Base-by-base conservation (phyloP, 2,329 filamentous ascomycete species). In the Scedosporium boydii region DNA sequence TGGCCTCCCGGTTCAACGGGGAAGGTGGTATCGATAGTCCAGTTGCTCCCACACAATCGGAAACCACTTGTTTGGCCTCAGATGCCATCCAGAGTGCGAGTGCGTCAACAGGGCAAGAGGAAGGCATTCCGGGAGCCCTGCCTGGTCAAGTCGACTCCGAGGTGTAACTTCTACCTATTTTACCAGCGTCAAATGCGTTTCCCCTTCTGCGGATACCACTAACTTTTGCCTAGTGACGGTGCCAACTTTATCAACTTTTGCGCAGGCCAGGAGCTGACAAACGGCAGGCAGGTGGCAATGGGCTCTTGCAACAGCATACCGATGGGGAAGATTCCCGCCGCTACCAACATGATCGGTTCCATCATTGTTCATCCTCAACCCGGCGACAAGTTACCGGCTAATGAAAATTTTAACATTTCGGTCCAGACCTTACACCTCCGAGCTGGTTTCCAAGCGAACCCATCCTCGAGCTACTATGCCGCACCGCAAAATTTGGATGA, bases 231-330 rank as follows among this genome's bases (percentile, higher is more conserved):
- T n/a, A 81, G 78, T 53, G 78, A 82, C 64, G 59, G 70, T 18
- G 76, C 76, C 69, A 85, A 85, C 73, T 85, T 85, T 71, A 84
- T 85, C 76, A 84, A 84, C 73, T 81, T 84, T 71, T 86, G 83
- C 68, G 69, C 73, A 5, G 81, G 80, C 64, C 77, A 81, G 69
- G 78, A 75, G 3, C 68, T 81, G 62, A 85, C 82, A 64, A 84
- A 85, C 65, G 83, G 82, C 65, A 72, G 74, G 6, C 82, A 85
- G 66, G 70, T 76, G 64, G 71, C 73, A 44, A 68, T 64, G 0
- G 81, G 81, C 7, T 84, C 82, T 51, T 85, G 83, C 72, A 85
- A 84, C 68, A 78, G 79, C 63, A 80, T 84, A 62, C 79, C 78
- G 16, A 83, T 84, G 80, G 82, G 82, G 64, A 76, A 80, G 56